phyloP scores from a whole-genome alignment of 148 eudicot species.

The Fagopyrum homotropicum region DNA sequence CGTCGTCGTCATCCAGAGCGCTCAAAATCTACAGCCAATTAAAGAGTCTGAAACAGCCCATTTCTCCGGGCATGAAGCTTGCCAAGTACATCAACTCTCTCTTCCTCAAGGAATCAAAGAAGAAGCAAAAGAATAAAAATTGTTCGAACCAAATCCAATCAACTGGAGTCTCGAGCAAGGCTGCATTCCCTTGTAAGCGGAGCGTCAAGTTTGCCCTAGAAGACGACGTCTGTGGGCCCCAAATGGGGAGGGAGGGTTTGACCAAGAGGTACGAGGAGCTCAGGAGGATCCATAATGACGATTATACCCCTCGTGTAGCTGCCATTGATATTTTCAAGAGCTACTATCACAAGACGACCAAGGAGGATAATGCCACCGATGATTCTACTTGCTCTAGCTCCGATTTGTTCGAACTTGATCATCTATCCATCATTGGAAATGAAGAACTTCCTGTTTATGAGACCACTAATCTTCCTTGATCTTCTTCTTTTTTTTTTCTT shows the following conservation, averaged over 20 bases:
- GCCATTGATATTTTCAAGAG: conserved; percentile 12
- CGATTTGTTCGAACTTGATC: conserved; percentile 81
- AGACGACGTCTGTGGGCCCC: not conserved
- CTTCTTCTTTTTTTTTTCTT: not conserved
- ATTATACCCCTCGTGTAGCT: not conserved
- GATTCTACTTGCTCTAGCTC: conserved; percentile 70
- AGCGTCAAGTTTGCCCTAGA: not conserved
- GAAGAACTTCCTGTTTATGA: conserved; percentile 86
- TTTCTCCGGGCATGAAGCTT: conserved; percentile 67
- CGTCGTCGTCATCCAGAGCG: conserved; percentile 36
- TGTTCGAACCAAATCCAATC: not conserved
- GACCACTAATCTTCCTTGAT: conserved; percentile 22
- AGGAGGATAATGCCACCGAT: conserved; percentile 35
- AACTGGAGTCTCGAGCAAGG: not conserved
- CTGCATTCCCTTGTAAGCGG: too few species aligned
- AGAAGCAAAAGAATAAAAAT: conserved; percentile 16
- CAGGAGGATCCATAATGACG: not conserved
- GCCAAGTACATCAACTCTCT: conserved; percentile 52
- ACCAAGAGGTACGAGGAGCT: conserved; percentile 20
- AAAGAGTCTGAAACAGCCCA: conserved; percentile 70
- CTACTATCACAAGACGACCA: conserved; percentile 14
- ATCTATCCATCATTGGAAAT: conserved; percentile 41
- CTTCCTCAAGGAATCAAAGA: conserved; percentile 25
- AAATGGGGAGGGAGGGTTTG: too few species aligned
- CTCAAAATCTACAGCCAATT: conserved; percentile 49